Conservation (phyloP, 345 rosid species). For the Eucalyptus regnans region DNA sequence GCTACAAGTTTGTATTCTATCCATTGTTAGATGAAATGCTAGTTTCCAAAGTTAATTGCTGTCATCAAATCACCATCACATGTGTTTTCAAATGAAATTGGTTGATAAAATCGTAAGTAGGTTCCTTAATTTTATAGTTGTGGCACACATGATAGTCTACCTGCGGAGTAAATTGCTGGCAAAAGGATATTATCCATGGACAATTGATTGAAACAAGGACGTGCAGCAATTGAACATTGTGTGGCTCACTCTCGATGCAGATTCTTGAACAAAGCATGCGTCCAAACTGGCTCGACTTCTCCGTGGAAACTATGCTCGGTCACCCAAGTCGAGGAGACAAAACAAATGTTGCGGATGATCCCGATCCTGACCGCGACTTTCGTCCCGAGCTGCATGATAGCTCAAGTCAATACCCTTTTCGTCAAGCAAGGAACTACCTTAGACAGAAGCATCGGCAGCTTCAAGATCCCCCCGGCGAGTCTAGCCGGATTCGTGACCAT, state of each 20-base stretch:
- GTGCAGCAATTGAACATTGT: not conserved
- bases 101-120: not conserved
- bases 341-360: constrained; percentile 84
- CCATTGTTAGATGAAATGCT: too few species aligned
- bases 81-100: not conserved
- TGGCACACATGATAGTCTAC: not conserved
- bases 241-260: constrained; percentile 6
- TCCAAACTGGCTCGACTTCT: constrained; percentile 32
- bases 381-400: constrained; percentile 71
- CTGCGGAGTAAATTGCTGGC: too few species aligned
- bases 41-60: too few species aligned
- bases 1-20: too few species aligned
- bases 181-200: not conserved
- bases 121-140: not conserved
- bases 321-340: constrained; percentile 91
- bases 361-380: constrained; percentile 61
- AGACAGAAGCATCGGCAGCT: constrained; percentile 37
- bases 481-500: constrained; percentile 46
- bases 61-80: not conserved
- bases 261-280: constrained; percentile 58
- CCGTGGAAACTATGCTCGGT: constrained; percentile 60
- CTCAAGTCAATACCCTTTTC: constrained; percentile 70
- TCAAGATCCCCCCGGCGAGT: constrained; percentile 65
- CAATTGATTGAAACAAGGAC: not conserved
- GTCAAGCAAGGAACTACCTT: constrained; percentile 93